A percentile compares a stretch with the other conserved stretches of the same genome.
These are phyloP conservation scores for Trichoderma guizhouense DNA, from an alignment of 2,329 filamentous ascomycete genomes.

Conservation along the genomic window DNA sequence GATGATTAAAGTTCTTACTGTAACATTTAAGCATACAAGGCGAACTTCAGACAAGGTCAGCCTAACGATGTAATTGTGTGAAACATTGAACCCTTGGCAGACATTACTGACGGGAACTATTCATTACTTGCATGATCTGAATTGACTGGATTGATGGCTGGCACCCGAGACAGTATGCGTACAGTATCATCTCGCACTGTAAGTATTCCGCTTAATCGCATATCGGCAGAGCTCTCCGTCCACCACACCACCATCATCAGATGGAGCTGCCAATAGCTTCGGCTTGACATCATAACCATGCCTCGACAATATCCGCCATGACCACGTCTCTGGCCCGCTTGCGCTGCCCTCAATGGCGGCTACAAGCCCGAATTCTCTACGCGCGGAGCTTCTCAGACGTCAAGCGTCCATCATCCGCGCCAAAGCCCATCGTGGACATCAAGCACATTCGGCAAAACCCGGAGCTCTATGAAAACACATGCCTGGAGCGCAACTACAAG, in stretches of 20 bases:
- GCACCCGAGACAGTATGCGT: neutral
- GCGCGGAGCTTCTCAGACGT: slow-evolving; percentile 6
- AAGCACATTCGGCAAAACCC: slow-evolving; percentile 87
- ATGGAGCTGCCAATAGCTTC: neutral
- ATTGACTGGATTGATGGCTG: neutral
- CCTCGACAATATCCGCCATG: slow-evolving; percentile 25
- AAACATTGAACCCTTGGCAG: neutral
- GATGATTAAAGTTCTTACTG: neutral
- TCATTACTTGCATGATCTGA: neutral
- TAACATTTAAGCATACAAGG: neutral
- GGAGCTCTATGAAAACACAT: slow-evolving; percentile 77
- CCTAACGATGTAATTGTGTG: neutral
- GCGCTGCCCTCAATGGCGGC: slow-evolving; percentile 16
- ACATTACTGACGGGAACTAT: neutral
- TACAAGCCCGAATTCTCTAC: neutral
- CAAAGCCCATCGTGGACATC: slow-evolving; percentile 76
- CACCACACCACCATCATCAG: slow-evolving; percentile 9
- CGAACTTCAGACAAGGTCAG: neutral
- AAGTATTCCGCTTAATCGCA: neutral
- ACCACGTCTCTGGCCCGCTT: slow-evolving; percentile 25
- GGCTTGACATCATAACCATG: slow-evolving; percentile 12
- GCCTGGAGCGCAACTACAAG: slow-evolving; percentile 78
- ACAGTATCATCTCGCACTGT: neutral
- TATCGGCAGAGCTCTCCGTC: slow-evolving; percentile 5
- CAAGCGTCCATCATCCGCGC: slow-evolving; percentile 65